These are phyloP conservation scores for Immersiella caudata DNA, from an alignment of 495 filamentous ascomycete genomes.

Conservation along the genomic window DNA sequence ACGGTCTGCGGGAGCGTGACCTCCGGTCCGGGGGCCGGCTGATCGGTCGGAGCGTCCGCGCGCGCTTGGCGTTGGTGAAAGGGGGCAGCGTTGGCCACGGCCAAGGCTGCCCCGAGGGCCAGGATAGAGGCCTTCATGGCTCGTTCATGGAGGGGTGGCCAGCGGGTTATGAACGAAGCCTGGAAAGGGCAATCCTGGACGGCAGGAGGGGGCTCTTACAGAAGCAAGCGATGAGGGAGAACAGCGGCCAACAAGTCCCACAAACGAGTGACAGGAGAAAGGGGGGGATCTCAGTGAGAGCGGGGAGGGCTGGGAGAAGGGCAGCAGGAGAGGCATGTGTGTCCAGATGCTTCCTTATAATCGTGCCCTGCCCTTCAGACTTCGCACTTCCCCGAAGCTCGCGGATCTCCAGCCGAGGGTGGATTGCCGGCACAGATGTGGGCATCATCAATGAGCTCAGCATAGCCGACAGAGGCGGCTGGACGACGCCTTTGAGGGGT, in stretches of 20 bases:
- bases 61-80: background rate
- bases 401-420: background rate
- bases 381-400: background rate
- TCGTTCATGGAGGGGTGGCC: constrained; percentile 9
- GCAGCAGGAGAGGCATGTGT: background rate
- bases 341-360: background rate
- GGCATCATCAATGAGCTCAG: constrained; percentile 1
- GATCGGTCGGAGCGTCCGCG: background rate
- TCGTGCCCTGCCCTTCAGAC: background rate
- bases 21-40: background rate
- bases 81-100: constrained; percentile 17
- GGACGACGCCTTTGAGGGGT: background rate
- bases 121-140: constrained; percentile 32
- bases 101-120: constrained; percentile 26
- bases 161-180: background rate
- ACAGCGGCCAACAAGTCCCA: background rate
- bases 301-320: background rate
- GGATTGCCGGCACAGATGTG: background rate
- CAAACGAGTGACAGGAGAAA: constrained; percentile 5
- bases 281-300: background rate
- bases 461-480: background rate
- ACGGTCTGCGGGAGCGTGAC: background rate
- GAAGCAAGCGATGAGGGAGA: background rate
- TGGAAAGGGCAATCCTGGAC: background rate
- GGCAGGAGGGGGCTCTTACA: background rate